Base-by-base conservation (phyloP, 345 rosid genomes). In the Carallia brachiata region DNA sequence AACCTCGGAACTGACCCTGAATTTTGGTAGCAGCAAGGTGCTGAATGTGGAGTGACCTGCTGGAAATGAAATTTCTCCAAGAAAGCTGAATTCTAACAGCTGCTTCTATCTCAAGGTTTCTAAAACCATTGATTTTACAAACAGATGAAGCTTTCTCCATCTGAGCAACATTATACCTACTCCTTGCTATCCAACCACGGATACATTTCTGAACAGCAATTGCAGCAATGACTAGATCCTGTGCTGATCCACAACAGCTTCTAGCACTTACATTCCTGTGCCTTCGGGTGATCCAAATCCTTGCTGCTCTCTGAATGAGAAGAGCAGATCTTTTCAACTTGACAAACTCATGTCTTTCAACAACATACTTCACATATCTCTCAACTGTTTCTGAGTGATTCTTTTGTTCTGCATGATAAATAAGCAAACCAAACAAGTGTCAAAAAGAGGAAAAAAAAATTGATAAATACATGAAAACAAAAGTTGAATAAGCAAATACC, bases 251-350 rank as follows among this genome's bases (percentile, higher is more conserved):
- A 62, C 73, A 65, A 57, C 31, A 52, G 67, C 48, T 47, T 31
- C 59, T 19, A 58, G 52, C 36, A 9, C 66, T 62, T 56, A 10
- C 52, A 39, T 8, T 63, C 61, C 61, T 68, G 32, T 44, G 70
- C 59, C 73, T 81, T 73, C 28, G 68, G 65, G 52, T 65, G 23
- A 80, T 80, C 86, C 85, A 85, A 72, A 65, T 77, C 84, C 90
- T 87, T 78, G 84, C 62, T 47, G 89, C 90, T 75, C 57, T 60
- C 79, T 90, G 97, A 73, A 88, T 87, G 77, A 79, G 67, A 75
- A 81, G 60, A 53, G 65, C 81, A 18, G 88, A 82, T 63, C 68
- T 76, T 79, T 70, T 81, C 61, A 83, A 57, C 66, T 70, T 84
- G 67, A 87, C 58, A 77, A 85, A 87, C 63, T 65, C 68, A 56